Base-by-base conservation (phyloP, 306 rosid species). In the Luffa acutangula region DNA sequence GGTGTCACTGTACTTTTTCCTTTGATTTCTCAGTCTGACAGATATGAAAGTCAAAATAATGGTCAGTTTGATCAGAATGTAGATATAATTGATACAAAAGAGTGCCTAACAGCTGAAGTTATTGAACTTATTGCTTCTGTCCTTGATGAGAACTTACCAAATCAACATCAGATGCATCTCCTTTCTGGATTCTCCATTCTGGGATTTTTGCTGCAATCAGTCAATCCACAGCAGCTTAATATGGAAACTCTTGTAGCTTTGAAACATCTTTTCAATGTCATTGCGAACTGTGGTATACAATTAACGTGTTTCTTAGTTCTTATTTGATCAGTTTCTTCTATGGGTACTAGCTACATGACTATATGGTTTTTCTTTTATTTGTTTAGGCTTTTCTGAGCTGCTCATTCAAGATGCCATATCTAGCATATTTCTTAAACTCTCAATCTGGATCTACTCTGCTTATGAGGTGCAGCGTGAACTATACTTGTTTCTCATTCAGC, bases 101-200 rank as follows among this genome's bases (percentile, higher is more conserved):
- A 90, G 83, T 85, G 86, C n/a, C 82, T 91, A 82, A 87, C 86
- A 71, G 89, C 97, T 81, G 91, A 91, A 84, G 97, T 92, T 42
- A 88, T 95, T 83, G 94, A 95, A 88, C 90, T 95, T 63, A 90
- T 95, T 75, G 97, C 97, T 75, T 91, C 93, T 79, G 93, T 92
- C 69, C 88, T 95, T 46, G 98, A 95, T 79, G 98, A 95, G 78
- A 95, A 92, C 85, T 76, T 90, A 72, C 92, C 96, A 79, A 95
- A 92, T 87, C 98, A 92, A 77, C 98, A 95, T 77, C 98, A 95
- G 84, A 95, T 95, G 98, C 93, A 91, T 91, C 90, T 95, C 80
- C 96, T 92, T 54, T 92, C 96, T 78, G 98, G 98, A 80, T 95
- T 95, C 88, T 89, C 97, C 76, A 89, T 95, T 79, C 85, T 95